A percentile compares a stretch with the other conserved stretches of the same genome.
Evolutionary conservation across 176 grass and related monocot species (phyloP).

Genomic region (Rhipidocladum racemiflorum): DNA sequence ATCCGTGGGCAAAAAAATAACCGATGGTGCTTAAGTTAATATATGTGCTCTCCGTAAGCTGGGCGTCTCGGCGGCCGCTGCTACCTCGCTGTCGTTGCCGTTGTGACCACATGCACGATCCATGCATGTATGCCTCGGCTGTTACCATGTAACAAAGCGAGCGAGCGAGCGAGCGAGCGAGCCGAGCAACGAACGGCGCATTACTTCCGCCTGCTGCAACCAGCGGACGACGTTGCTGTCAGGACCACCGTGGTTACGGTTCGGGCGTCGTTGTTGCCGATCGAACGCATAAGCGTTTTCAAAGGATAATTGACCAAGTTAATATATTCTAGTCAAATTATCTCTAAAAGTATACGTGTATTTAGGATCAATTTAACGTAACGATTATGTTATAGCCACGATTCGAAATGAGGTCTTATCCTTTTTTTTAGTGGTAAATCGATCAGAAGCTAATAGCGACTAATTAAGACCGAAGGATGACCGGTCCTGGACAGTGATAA

Average conservation of each 20-base stretch:
- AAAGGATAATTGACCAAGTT: too few relatives aligned
- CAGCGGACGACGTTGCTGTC: not conserved
- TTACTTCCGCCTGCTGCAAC: conserved; percentile 20
- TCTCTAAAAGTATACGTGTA: too few relatives aligned
- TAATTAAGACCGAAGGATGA: too few relatives aligned
- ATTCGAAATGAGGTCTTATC: too few relatives aligned
- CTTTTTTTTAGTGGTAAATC: too few relatives aligned
- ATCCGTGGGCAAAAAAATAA: not conserved
- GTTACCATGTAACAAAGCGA: not conserved
- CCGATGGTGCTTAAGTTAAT: not conserved
- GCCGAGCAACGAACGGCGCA: not conserved
- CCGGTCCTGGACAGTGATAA: too few relatives aligned
- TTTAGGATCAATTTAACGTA: too few relatives aligned
- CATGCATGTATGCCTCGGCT: not conserved
- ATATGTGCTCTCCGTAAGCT: not conserved
- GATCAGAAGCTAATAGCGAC: too few relatives aligned
- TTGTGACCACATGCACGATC: not conserved
- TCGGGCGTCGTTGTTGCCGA: conserved; percentile 8
- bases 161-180: not conserved
- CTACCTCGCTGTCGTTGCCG: conserved; percentile 19
- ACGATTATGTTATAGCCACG: too few relatives aligned
- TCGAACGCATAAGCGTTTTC: not conserved
- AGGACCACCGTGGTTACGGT: not conserved
- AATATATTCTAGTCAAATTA: too few relatives aligned
- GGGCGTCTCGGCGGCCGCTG: not conserved